phyloP scores from a whole-genome alignment of 2,329 filamentous ascomycete genomes.

The Davidsoniella eucalypti region DNA sequence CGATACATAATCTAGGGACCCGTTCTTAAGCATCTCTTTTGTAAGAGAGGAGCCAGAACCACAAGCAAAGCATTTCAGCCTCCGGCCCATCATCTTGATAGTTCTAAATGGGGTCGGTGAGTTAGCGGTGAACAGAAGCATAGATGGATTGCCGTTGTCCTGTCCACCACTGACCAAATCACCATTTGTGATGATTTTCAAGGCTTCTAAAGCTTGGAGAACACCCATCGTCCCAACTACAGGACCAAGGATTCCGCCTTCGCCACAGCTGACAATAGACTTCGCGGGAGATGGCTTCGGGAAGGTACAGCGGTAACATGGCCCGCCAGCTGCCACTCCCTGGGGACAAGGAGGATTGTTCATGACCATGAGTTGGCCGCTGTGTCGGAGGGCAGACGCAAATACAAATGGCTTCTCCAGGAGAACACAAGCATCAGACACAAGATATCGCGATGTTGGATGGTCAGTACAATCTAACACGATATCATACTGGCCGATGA shows the following conservation, averaged over 20 bases:
- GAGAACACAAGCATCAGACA: constrained; percentile 78
- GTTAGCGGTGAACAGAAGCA: constrained; percentile 33
- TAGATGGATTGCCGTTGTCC: constrained; percentile 14
- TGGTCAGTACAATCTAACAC: constrained; percentile 94
- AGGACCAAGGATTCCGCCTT: constrained; percentile 82
- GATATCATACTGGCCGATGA: constrained; percentile 59
- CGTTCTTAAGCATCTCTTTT: constrained; percentile 40
- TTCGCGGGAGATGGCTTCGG: constrained; percentile 72
- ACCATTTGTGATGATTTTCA: constrained; percentile 54
- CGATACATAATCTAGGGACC: constrained; percentile 63
- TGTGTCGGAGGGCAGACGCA: constrained; percentile 73
- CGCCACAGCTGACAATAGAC: constrained; percentile 71
- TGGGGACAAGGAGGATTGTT: constrained; percentile 57
- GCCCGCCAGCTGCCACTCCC: constrained; percentile 43
- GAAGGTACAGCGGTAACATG: constrained; percentile 90
- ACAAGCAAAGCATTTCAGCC: constrained; percentile 62
- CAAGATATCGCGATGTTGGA: constrained; percentile 76
- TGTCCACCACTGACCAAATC: constrained; percentile 14
- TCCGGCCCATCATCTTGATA: constrained; percentile 54
- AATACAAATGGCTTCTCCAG: constrained; percentile 67
- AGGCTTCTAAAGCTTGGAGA: constrained; percentile 73
- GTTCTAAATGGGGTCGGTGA: constrained; percentile 44
- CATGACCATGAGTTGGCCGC: constrained; percentile 78
- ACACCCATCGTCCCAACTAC: constrained; percentile 91
- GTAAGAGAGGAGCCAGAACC: constrained; percentile 46